Base-by-base conservation (phyloP, 2,329 filamentous ascomycete species). In the Ascosphaera apis region DNA sequence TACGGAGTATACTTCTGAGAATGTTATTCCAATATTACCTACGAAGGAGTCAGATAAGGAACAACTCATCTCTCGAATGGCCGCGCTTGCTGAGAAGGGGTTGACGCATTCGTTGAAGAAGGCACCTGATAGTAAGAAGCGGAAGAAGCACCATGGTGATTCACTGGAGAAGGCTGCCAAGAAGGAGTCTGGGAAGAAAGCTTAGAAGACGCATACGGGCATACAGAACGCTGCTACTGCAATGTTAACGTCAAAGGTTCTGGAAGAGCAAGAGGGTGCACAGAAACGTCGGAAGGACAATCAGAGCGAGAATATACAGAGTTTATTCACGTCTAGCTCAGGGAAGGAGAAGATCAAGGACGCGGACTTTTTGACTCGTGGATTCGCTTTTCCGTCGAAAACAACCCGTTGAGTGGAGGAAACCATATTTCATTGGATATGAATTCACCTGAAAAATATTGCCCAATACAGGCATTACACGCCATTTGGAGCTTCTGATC, bases 221-320 rank as follows among this genome's bases (percentile, higher is more conserved):
- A 92, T 95, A 53, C 92, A 92, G 53, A 91, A 95, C 46, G 63
- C 80, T 0, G 69, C 80, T 37, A 88, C 88, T 0, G 84, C 86
- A 0, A 77, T 73, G 3, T 57, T 98, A 31, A 91, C 86, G 0
- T 79, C 78, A 0, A 83, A 75, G 45, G 84, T 98, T 0, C 53
- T 95, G 17, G 76, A 77, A 16, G 86, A 95, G 48, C 81, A 93
- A 52, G 78, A 86, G 35, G 72, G 77, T 47, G 66, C 69, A 38
- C 83, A 82, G 44, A 92, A 86, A 57, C 63, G 75, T 44, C 65
- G 79, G 41, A 91, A 79, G 49, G 47, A 81, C 45, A 72, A 66
- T 3, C 59, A 64, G 38, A 70, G 62, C 46, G 65, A 67, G 16
- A 69, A 65, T 39, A 43, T 70, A 23, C 62, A 65, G 42, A 66